These are phyloP conservation scores for Talaromyces proteolyticus DNA, from an alignment of 495 filamentous ascomycete species.

Conservation along the genomic window DNA sequence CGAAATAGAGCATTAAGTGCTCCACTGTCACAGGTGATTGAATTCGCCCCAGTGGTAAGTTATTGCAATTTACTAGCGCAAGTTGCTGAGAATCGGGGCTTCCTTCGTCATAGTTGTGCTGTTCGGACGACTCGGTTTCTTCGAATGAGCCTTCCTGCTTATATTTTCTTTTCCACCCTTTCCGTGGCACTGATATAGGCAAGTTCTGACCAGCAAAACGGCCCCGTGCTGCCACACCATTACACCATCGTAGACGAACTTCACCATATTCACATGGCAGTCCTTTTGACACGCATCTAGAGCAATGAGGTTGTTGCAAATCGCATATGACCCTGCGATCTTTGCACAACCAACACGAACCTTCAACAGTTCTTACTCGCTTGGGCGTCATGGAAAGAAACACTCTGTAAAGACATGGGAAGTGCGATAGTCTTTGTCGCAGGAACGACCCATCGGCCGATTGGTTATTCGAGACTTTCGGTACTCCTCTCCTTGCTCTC, in stretches of 20 bases:
- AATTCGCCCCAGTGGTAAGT: background rate
- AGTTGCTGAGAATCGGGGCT: background rate
- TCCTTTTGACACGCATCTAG: conserved; percentile 23
- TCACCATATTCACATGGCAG: conserved; percentile 28
- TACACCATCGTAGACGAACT: conserved; percentile 25
- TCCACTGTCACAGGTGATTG: conserved; percentile 7
- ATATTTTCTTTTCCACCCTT: conserved; percentile 7
- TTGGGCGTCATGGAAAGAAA: conserved; percentile 13
- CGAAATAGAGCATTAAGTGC: conserved; percentile 22
- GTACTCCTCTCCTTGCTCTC: no score
- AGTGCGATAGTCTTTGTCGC: background rate
- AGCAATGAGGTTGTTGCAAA: conserved; percentile 20
- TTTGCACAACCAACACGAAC: conserved; percentile 33
- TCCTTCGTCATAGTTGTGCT: no score
- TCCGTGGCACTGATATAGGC: conserved; percentile 14
- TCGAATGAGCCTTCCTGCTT: no score
- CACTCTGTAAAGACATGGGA: background rate
- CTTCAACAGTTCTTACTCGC: conserved; percentile 28
- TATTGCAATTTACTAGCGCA: background rate
- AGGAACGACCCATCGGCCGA: background rate
- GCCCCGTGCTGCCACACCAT: conserved; percentile 19
- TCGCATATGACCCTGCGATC: conserved; percentile 32
- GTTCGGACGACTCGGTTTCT: no score
- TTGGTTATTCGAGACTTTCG: background rate
- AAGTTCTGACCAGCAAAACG: conserved; percentile 24